phyloP scores from a whole-genome alignment of 371 early-diverging fungal genomes.

The Lichtheimia ramosa region DNA sequence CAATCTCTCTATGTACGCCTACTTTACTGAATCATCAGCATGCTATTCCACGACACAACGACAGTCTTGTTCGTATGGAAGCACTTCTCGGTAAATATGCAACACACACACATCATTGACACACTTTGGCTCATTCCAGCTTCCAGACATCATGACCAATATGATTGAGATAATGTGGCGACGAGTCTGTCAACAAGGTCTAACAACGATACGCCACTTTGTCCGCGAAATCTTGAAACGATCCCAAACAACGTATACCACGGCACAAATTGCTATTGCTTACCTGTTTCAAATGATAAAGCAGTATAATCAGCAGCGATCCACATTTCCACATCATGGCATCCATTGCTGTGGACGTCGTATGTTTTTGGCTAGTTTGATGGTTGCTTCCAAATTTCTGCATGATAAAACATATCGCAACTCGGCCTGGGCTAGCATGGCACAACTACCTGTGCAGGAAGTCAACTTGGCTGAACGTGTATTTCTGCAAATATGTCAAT shows the following conservation, averaged over 20 bases:
- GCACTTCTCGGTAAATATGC: too few species aligned
- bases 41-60: too few species aligned
- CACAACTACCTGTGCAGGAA: conserved; percentile 69
- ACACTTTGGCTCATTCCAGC: too few species aligned
- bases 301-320: conserved; percentile 2
- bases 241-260: conserved; percentile 75
- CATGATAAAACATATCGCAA: conserved; percentile 79
- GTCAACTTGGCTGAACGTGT: conserved; percentile 75
- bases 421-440: conserved; percentile 80
- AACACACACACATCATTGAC: too few species aligned
- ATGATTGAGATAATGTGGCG: conserved; percentile 36
- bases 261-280: conserved; percentile 74
- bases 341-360: conserved; percentile 61
- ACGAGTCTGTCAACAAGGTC: conserved; percentile 21
- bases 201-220: conserved; percentile 66
- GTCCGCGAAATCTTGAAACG: conserved; percentile 79
- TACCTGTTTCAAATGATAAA: conserved; percentile 57
- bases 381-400: conserved; percentile 78
- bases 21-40: too few species aligned
- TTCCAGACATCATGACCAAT: conserved; percentile 5
- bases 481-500: conserved; percentile 71
- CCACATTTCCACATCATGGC: too few species aligned
- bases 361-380: conserved; percentile 78
- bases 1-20: too few species aligned
- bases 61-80: too few species aligned